Evolutionary conservation across 352 stramenopile genomes (phyloP), one percentile per base, ranked within the genome.

Genomic region (Phytopythium boreale): DNA sequence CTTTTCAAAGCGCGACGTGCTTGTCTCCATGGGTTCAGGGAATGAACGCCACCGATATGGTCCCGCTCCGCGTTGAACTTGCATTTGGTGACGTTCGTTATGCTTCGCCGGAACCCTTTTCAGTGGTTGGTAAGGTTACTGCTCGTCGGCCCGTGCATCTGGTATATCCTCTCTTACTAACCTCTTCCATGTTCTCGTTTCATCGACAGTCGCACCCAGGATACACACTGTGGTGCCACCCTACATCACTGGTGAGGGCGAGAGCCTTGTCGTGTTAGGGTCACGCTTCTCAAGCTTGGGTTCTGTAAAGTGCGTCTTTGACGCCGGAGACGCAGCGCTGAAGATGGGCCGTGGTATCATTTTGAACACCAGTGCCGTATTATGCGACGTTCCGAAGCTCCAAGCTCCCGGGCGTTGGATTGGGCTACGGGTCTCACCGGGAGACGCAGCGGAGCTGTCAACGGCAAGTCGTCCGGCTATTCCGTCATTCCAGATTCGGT

Each of bases 261-360:
- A 79, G 4, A 55, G 12, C 0, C 24, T 55, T 6, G 11, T 36
- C 6, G 47, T 55, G 14, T 34, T 27, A 4, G 24, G 47, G 14
- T 36, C 47, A 27, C 10, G 27, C 24, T 82, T 68, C 36, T 65
- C 60, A 2, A 71, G 75, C 31, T 15, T 82, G 29, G 73, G 29
- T 19, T 66, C 69, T 11, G 56, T 82, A 2, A 69, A 49, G 14
- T 85, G 76, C 12, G 26, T 72, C 50, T 79, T 82, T 55, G 70
- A 57, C 2, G 62, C 60, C 15, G 75, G 63, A 17, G 43, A 15
- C 24, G 19, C 12, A 24, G 50, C 62, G n/a, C 12, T 47, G 39
- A 61, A 53, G 47, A 29, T 15, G 10, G 36, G 15, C 2, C 12
- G 22, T 24, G 69, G 67, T 37, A 61, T 41, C 14, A 70, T 72